Base-by-base conservation (phyloP, 306 rosid species). In the Purshia tridentata region DNA sequence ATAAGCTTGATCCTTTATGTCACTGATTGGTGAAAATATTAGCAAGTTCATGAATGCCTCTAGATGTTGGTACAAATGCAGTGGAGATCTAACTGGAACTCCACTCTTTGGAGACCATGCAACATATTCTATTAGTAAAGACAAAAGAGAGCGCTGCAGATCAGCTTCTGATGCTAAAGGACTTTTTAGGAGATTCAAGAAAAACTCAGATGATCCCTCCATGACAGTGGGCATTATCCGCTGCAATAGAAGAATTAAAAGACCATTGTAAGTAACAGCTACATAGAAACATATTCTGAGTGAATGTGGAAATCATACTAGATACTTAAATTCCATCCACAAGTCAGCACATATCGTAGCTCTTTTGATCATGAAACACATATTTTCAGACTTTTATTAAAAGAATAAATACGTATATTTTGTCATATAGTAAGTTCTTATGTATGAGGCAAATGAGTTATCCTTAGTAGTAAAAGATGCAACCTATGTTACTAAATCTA, bases 181-280 rank as follows among this genome's bases (percentile, higher is more conserved):
- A 39, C 84, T 81, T 69, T 56, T 84, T 53, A 91, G 87, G 70
- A 91, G 88, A 76, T 80, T 86, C 70, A 85, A 80, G 65, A 91
- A 88, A 81, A 88, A 86, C 63, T 91, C 97, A 78, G 91, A 85
- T 19, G 92, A 89, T 47, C 88, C 90, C 72, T 89, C 96, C 89
- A 85, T 71, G 23, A 69, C 63, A 46, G 61, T 58, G 16, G 96
- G 96, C 80, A 89, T 47, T 61, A 74, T 79, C 54, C 83, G 86
- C 98, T 94, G 92, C 91, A 80, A 41, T 60, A 71, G 65, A 59
- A 67, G 62, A 85, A 78, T 54, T 12, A 55, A 23, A 44, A 80
- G 75, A 63, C 3, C 50, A 74, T 50, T 14, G 40, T 41, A 44
- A 71, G 67, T 55, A 73, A 74, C 45, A 49, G 65, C 75, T 70